Base-by-base conservation (phyloP, 306 rosid genomes). In the Comarum palustre region DNA sequence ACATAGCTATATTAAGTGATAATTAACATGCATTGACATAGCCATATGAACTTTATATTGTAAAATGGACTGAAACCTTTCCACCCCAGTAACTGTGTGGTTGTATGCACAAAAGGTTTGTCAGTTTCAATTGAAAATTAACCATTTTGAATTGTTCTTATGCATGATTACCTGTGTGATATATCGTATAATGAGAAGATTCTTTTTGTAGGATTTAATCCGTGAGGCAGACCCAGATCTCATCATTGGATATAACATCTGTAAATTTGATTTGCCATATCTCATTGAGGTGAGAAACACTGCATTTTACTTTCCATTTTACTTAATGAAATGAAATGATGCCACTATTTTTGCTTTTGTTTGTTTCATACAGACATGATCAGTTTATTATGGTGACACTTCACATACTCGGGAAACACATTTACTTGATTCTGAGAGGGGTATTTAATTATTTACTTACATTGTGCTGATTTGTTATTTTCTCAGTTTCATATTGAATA, bases 261-360 rank as follows among this genome's bases (percentile, higher is more conserved):
- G 98, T 86, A 94, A 94, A 88, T 94, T 94, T 83, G 98, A 94
- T 84, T 71, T 90, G 84, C 98, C 98, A 24, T 93, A 93, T 89
- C 91, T 93, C 69, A 87, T 91, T 65, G 94, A 93, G 96, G 97
- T 93, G 81, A 71, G 47, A 67, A 8, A 57, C 51, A 42, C 19
- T 46, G 36, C 15, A 54, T 42, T 76, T 82, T 58, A 75, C 41
- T 74, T 74, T 65, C 55, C 22, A 75, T 68, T 42, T 36, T 39
- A 52, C 27, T 52, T 20, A 2, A 52, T n/a, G 38, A 22, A 20
- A 52, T 51, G 57, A 51, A 51, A n/a, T 15, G 4, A 51, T 51
- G 57, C 15, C 16, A 55, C 45, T 4, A 48, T 27, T 25, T 36
- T 38, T 36, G 14, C 3, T 51, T 8, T 64, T 31, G 38, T 68